These are phyloP conservation scores for Daldinia sp. DNA, from an alignment of 2,329 filamentous ascomycete genomes.

Conservation along the genomic window DNA sequence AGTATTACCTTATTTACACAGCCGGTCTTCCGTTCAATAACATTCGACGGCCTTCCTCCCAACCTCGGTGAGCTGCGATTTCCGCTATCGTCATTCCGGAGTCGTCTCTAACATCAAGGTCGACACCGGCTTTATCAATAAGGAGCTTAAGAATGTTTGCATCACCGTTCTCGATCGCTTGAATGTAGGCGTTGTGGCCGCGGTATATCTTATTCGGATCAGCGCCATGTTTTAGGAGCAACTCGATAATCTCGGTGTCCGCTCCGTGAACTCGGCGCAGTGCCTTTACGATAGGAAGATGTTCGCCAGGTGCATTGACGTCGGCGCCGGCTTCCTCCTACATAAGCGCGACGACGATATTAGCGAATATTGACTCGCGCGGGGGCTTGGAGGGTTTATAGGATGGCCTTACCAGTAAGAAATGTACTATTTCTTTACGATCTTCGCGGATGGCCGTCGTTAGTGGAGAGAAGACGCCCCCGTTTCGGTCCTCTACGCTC, in stretches of 20 bases:
- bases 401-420: slow-evolving; percentile 55
- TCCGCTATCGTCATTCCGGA: slow-evolving; percentile 62
- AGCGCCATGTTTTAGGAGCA: slow-evolving; percentile 69
- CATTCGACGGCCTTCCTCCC: slow-evolving; percentile 64
- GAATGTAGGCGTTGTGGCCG: slow-evolving; percentile 71
- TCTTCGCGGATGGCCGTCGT: slow-evolving; percentile 73
- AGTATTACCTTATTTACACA: not conserved
- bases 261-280: slow-evolving; percentile 65
- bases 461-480: slow-evolving; percentile 74
- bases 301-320: slow-evolving; percentile 73
- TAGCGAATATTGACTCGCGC: not conserved
- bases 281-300: slow-evolving; percentile 75
- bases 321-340: slow-evolving; percentile 66
- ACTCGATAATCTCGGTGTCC: slow-evolving; percentile 67
- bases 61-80: slow-evolving; percentile 65
- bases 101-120: slow-evolving; percentile 63
- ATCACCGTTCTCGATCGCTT: slow-evolving; percentile 71
- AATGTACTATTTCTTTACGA: slow-evolving; percentile 66
- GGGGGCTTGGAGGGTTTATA: not conserved
- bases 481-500: slow-evolving; percentile 75
- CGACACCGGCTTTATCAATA: slow-evolving; percentile 57
- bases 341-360: not conserved
- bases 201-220: slow-evolving; percentile 74
- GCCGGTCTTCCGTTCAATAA: slow-evolving; percentile 45
- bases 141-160: slow-evolving; percentile 61